phyloP scores from a whole-genome alignment of 2,329 filamentous ascomycete species.

The Aspergillus sp. region DNA sequence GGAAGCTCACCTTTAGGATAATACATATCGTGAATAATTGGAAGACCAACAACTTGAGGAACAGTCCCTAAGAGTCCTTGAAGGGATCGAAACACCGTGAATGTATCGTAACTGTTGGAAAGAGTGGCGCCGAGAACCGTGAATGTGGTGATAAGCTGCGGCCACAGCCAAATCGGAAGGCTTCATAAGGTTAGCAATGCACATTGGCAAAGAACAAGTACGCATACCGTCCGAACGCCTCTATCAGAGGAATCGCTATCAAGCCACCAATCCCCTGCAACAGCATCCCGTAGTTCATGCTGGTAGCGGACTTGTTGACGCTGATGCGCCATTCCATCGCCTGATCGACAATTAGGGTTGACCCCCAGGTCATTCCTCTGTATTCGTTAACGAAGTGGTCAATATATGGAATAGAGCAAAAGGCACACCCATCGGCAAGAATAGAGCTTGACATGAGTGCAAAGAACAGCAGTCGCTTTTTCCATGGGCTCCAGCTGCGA shows the following conservation, averaged over 20 bases:
- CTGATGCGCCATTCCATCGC: slow-evolving; percentile 36
- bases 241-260: slow-evolving; percentile 39
- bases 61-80: slow-evolving; percentile 41
- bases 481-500: slow-evolving; percentile 28
- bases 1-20: slow-evolving; percentile 21
- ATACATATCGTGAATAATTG: slow-evolving; percentile 44
- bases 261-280: slow-evolving; percentile 41
- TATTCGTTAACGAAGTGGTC: neutral
- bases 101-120: slow-evolving; percentile 40
- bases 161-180: slow-evolving; percentile 45
- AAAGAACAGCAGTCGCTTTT: slow-evolving; percentile 33
- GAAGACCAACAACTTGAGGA: slow-evolving; percentile 41
- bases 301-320: slow-evolving; percentile 35
- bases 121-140: slow-evolving; percentile 43
- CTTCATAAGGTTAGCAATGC: slow-evolving; percentile 18
- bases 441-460: slow-evolving; percentile 37
- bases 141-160: slow-evolving; percentile 38
- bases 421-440: slow-evolving; percentile 34
- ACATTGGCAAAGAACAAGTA: slow-evolving; percentile 10
- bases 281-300: slow-evolving; percentile 42
- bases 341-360: slow-evolving; percentile 40
- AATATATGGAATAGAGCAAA: neutral
- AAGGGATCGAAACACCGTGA: slow-evolving; percentile 40
- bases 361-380: slow-evolving; percentile 43
- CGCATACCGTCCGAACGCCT: slow-evolving; percentile 40